Evolutionary conservation across 2,329 filamentous ascomycete genomes (phyloP), one percentile per base, ranked within the genome.

Genomic region (Aspergillus piperis): DNA sequence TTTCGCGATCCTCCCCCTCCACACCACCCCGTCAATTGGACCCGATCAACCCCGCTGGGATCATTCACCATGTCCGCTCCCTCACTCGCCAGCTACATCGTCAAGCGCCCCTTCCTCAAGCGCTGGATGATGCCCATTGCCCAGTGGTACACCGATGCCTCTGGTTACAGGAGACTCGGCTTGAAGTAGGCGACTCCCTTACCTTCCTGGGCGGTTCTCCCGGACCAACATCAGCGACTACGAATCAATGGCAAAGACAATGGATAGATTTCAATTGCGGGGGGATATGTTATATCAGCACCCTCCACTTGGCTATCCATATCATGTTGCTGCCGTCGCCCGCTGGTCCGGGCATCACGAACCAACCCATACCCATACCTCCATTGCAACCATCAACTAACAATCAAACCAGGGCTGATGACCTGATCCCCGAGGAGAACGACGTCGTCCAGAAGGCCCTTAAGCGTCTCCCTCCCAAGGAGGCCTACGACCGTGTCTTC

Each of bases 401-500:
- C 57, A 47, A n/a, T 17, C 21, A 39, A 32, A 60, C 70, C 76
- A 98, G 95, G 80, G 88, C 89, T 84, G 95, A 99, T 81, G 95
- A 99, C 78, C 82, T 99, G 77, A 90, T 97, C 77, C 87, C 90
- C 77, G 95, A 99, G 81, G 95, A 99, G 83, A 90, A 86, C 83
- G 90, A 95, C 72, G 81, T 84, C 60, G 92, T 96, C 73, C 89
- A 95, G 80, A 86, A 89, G 71, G 95, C 95, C 65, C 86, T 99
- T 74, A 90, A 91, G 86, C 92, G 95, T 77, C 90, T 99, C 64
- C 87, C 90, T 60, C 86, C 91, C 73, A 91, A 96, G 84, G 91
- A 95, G 77, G 86, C 89, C 73, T 98, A 98, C 83, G 95, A 99
- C 83, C 94, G 95, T 78, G 88, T 98, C 78, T 99, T 92, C 89